Base-by-base conservation (phyloP, 2,329 filamentous ascomycete genomes). In the Fusarium sp. region DNA sequence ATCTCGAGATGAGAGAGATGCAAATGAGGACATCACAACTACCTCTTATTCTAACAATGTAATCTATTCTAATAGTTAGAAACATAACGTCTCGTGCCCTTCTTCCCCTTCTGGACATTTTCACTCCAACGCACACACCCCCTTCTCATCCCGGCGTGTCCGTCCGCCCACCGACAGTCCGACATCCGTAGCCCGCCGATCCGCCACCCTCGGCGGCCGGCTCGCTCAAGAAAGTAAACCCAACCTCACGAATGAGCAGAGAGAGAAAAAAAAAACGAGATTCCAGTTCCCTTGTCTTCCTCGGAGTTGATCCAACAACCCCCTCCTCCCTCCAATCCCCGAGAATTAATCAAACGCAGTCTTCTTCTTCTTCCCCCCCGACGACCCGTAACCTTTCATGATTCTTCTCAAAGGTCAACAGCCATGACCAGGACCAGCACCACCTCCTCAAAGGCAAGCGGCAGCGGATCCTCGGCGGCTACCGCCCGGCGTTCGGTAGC, bases 401-500 rank as follows among this genome's bases (percentile, higher is more conserved):
- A 57, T 31, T 31, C 29, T 31, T 31, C 9, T 31, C 29, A 10
- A 3, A 31, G 9, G 29, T 9, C 29, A 31, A 9, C 29, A 58
- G 58, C 31, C 40, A 64, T 68, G 60, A 44, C 61, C 22, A 40
- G 61, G 31, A 40, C 60, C 49, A 59, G 72, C 66, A 35, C 14
- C 55, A 33, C 55, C 72, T 57, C 55, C 72, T 57, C 66, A 36
- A 62, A 66, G 61, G 53, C 72, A 62, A 58, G n/a, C 64, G 33
- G 66, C 63, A 64, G 72, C 63, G 67, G 72, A 20, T 51, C 70
- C 46, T 73, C 72, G 64, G 72, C 75, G 66, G 72, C 74, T 49
- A 62, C 74, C 20, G 38, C 58, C 44, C 69, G 69, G 60, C 69
- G 65, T 35, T 65, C 77, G 61, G 71, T 56, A 55, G 53, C 64